Base-by-base conservation (phyloP, 192 early-diverging fungal species). In the Powellomyces hirtus region DNA sequence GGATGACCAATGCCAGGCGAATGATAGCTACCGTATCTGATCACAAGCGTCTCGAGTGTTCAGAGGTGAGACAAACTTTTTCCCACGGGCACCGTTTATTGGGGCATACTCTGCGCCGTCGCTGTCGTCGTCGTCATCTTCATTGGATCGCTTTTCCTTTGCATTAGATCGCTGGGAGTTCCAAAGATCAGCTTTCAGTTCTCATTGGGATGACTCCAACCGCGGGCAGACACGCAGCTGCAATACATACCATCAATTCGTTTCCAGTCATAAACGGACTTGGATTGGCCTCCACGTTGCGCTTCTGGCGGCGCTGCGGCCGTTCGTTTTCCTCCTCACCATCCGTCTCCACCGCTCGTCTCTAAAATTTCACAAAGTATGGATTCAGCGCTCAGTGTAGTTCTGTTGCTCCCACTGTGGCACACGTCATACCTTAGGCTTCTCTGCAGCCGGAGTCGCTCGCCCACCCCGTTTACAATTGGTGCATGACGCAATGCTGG, bases 61-160 rank as follows among this genome's bases (percentile, higher is more conserved):
- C 13, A 84, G 53, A 6, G 83, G 83, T 16, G 83, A 76, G 18
- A 80, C 81, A 74, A 84, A 84, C 22, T 78, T 79, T 11, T 70
- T 29, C 22, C 27, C 5, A 5, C 27, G 16, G 5, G 10, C 46
- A 24, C 4, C 16, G 26, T 14, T 49, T 18, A 24, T 49, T 3
- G 46, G 46, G 5, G 46, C n/a, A 5, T 18, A 18, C 14, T 49
- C 46, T 18, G 26, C n/a, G n/a, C 26, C n/a, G 26, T 49, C 46
- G 5, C 46, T 24, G 46, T 49, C 46, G 4, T 56, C 31, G 5
- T 56, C 27, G 6, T 56, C 18, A 13, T 22, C 53, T 56, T 26
- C 29, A 5, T 56, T 30, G 2, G 22, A 27, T 33, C 40, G 53
- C 31, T 16, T 33, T 26, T 2, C 22, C 31, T 30, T 27, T 5